phyloP scores from a whole-genome alignment of 495 filamentous ascomycete species.

The Parachaetomium inaequale region DNA sequence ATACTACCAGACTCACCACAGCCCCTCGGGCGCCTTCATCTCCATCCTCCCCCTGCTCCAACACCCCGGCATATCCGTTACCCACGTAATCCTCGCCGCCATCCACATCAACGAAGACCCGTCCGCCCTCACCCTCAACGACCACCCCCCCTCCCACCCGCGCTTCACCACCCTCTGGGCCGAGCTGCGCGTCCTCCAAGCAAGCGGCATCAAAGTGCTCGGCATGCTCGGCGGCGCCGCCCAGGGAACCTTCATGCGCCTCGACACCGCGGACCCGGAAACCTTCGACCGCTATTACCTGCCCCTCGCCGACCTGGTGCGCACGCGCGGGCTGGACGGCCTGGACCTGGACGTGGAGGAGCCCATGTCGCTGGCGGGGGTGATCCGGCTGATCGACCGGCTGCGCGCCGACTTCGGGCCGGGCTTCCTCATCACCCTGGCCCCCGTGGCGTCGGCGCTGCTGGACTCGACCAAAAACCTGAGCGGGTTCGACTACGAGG shows the following conservation, averaged over 20 bases:
- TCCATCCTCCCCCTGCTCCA: constrained; percentile 68
- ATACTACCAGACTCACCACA: constrained; percentile 46
- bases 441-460: constrained; percentile 74
- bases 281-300: constrained; percentile 64
- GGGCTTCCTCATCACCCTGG: constrained; percentile 69
- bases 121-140: constrained; percentile 66
- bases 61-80: constrained; percentile 51
- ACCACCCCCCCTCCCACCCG: constrained; percentile 59
- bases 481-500: constrained; percentile 71
- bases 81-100: constrained; percentile 74
- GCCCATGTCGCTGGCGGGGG: constrained; percentile 63
- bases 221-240: constrained; percentile 86
- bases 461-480: constrained; percentile 54
- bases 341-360: constrained; percentile 87
- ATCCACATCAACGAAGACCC: constrained; percentile 71
- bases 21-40: constrained; percentile 56
- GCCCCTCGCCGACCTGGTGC: constrained; percentile 60
- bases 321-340: constrained; percentile 60
- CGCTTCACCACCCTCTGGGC: constrained; percentile 62
- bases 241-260: constrained; percentile 58
- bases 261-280: constrained; percentile 45
- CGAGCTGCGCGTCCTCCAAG: constrained; percentile 64
- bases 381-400: constrained; percentile 70
- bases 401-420: constrained; percentile 69
- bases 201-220: constrained; percentile 65